Evolutionary conservation across 2,329 filamentous ascomycete species (phyloP).

Genomic region (Fusarium ramigenum): DNA sequence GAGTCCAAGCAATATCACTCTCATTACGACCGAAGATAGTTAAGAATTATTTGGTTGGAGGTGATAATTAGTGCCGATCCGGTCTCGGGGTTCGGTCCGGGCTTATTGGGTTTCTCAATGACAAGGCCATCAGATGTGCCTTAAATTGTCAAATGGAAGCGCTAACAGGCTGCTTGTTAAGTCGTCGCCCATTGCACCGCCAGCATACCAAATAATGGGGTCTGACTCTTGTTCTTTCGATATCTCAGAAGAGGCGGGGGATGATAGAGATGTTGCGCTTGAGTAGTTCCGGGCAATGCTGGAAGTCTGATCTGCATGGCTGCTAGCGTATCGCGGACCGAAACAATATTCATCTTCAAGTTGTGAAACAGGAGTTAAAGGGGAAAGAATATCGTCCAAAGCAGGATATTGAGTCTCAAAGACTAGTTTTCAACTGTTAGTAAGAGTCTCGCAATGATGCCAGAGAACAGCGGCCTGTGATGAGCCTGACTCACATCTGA

Average conservation of each 20-base stretch:
- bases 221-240: not conserved
- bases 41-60: accelerated
- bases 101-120: not conserved
- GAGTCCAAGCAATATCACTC: too few species aligned
- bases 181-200: not conserved
- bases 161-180: not conserved
- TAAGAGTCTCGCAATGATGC: not conserved
- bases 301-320: not conserved
- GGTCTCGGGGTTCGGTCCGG: not conserved
- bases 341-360: not conserved
- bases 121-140: not conserved
- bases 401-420: not conserved
- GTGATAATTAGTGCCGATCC: too few species aligned
- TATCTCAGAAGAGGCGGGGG: not conserved
- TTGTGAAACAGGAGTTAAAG: not conserved
- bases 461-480: too few species aligned
- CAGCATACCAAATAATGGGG: not conserved
- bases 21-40: accelerated
- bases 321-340: not conserved
- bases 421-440: not conserved
- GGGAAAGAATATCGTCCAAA: not conserved
- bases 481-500: not conserved
- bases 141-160: not conserved
- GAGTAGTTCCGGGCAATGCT: not conserved
- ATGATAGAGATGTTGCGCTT: not conserved